Conservation (phyloP, 371 early-diverging fungal species). For the Capillidium heterosporum region DNA sequence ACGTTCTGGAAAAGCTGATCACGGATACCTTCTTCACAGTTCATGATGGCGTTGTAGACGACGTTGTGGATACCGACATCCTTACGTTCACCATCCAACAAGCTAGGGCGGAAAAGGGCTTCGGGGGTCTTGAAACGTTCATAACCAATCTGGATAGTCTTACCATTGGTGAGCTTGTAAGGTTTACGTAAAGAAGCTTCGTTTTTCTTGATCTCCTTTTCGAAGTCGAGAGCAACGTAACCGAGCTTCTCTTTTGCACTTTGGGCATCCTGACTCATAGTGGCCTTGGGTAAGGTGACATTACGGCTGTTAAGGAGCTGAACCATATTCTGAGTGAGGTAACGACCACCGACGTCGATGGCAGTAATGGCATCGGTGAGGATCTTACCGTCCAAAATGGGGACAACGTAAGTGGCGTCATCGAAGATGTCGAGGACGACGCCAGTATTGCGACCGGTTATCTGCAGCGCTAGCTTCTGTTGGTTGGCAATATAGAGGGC, state of each 20-base stretch:
- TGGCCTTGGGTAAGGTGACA: slow-evolving; percentile 96
- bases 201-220: slow-evolving; percentile 97
- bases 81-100: slow-evolving; percentile 88
- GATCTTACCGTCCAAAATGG: too few relatives aligned
- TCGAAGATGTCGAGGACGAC: too few relatives aligned
- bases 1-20: slow-evolving; percentile 93
- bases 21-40: slow-evolving; percentile 96
- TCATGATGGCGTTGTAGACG: slow-evolving; percentile 91
- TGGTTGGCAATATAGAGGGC: too few relatives aligned
- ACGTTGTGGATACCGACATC: slow-evolving; percentile 87
- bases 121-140: slow-evolving; percentile 99
- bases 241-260: slow-evolving; percentile 99
- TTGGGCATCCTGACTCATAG: slow-evolving; percentile 99
- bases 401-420: too few relatives aligned
- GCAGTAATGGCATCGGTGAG: slow-evolving; percentile 98
- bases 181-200: slow-evolving; percentile 88
- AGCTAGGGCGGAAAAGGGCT: slow-evolving; percentile 96
- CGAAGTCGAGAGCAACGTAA: slow-evolving; percentile 97
- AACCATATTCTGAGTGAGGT: slow-evolving; percentile 95
- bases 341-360: slow-evolving; percentile 89
- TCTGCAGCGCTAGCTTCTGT: too few relatives aligned
- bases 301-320: slow-evolving; percentile 98
- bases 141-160: slow-evolving; percentile 95
- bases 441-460: too few relatives aligned
- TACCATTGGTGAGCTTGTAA: slow-evolving; percentile 99